These are phyloP conservation scores for Beta lomatogona DNA, from an alignment of 179 eudicot species.

Conservation along the genomic window DNA sequence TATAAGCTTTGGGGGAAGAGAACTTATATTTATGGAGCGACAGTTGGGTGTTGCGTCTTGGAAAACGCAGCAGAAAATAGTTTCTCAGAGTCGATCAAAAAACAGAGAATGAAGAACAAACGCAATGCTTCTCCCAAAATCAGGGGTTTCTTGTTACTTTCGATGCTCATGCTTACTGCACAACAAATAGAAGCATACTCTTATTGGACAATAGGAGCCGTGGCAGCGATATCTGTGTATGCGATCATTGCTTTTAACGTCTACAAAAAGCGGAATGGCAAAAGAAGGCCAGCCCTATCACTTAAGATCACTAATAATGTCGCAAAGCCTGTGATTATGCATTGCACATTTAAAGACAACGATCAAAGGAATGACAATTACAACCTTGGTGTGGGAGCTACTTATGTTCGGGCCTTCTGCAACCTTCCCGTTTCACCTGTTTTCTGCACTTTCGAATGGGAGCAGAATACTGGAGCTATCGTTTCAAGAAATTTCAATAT, in stretches of 20 bases:
- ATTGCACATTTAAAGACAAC: neutral
- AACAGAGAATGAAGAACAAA: neutral
- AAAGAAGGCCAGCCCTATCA: neutral
- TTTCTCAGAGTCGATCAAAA: too few relatives aligned
- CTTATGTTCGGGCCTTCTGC: neutral
- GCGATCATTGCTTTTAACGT: neutral
- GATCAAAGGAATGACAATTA: neutral
- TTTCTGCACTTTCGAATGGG: neutral
- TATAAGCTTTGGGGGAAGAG: too few relatives aligned
- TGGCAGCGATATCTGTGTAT: neutral
- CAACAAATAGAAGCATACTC: neutral
- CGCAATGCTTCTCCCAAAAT: neutral
- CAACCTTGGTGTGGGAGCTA: neutral
- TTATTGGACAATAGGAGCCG: neutral
- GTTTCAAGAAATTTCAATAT: neutral
- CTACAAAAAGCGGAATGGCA: neutral
- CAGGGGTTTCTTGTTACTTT: neutral
- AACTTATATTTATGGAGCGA: too few relatives aligned
- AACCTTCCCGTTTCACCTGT: neutral
- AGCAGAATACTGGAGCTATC: neutral
- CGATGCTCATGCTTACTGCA: neutral
- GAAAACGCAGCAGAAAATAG: too few relatives aligned
- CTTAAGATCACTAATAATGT: neutral
- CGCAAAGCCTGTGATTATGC: neutral
- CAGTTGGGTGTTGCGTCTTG: too few relatives aligned